A percentile compares a stretch with the other conserved stretches of the same genome.
Conservation (phyloP, 148 eudicot genomes). For the Polygonum aviculare region DNA sequence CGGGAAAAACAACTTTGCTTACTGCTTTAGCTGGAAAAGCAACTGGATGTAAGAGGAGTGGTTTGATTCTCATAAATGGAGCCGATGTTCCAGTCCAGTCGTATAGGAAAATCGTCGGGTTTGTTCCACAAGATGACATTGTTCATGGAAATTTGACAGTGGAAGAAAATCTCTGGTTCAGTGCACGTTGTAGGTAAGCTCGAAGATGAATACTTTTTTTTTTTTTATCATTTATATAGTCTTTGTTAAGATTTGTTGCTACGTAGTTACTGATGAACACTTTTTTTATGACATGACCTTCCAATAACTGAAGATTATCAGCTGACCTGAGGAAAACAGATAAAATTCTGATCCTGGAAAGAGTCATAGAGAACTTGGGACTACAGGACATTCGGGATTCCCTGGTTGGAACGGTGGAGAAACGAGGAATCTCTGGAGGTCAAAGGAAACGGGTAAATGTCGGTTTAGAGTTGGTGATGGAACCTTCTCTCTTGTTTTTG, state of each 20-base stretch:
- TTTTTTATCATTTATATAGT: not conserved
- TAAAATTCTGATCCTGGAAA: conserved; percentile 16
- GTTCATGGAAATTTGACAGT: conserved; percentile 12
- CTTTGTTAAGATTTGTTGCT: not conserved
- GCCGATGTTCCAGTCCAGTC: conserved; percentile 30
- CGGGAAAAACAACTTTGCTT: conserved; percentile 40
- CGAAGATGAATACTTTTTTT: not conserved
- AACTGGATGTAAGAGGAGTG: conserved; percentile 29
- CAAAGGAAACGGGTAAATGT: conserved; percentile 19
- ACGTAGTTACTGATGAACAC: not conserved
- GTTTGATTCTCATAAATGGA: conserved; percentile 32
- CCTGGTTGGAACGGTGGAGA: conserved; percentile 21
- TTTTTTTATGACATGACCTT: not conserved
- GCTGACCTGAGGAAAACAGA: conserved; percentile 13
- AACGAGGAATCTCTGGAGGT: conserved; percentile 23
- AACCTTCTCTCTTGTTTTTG: conserved; percentile 18
- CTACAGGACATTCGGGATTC: conserved; percentile 19
- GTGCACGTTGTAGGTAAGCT: conserved; percentile 42
- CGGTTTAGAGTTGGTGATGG: conserved; percentile 22
- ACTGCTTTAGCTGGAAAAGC: conserved; percentile 39
- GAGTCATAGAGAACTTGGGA: conserved; percentile 19
- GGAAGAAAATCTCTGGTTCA: conserved; percentile 33
- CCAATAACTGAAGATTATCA: conserved; percentile 11
- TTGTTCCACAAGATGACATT: conserved; percentile 13
- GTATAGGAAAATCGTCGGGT: conserved; percentile 30